Conservation (phyloP, 805 yeast genomes). For the Yarrowia keelungensis region DNA sequence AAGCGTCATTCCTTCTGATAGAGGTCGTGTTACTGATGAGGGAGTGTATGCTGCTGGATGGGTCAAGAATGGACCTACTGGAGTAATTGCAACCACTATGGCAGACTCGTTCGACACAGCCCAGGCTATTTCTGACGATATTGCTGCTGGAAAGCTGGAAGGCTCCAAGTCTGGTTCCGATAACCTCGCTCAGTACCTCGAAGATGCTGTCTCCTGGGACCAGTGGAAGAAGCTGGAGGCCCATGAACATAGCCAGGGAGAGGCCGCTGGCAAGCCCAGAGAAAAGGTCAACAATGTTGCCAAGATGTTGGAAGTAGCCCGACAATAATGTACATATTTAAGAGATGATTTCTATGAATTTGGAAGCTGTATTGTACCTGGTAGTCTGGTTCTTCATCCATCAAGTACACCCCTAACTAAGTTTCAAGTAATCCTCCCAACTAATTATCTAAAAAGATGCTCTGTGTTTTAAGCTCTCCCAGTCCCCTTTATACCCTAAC, state of each 20-base stretch:
- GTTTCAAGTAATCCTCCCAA: neutral
- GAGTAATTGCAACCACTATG: slow-evolving; percentile 92
- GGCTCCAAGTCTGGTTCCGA: slow-evolving; percentile 49
- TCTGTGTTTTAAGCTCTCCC: neutral
- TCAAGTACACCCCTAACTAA: neutral
- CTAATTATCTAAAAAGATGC: neutral
- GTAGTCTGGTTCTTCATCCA: too few species aligned
- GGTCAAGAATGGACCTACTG: slow-evolving; percentile 85
- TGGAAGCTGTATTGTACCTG: too few species aligned
- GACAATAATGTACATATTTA: slow-evolving; percentile 1
- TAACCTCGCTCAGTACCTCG: slow-evolving; percentile 45
- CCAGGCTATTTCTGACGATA: slow-evolving; percentile 65
- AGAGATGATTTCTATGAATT: too few species aligned
- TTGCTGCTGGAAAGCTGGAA: slow-evolving; percentile 48
- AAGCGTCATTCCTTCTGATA: slow-evolving; percentile 57
- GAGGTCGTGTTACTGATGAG: slow-evolving; percentile 55
- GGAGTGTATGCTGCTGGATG: slow-evolving; percentile 88
- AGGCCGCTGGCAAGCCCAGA: slow-evolving; percentile 58
- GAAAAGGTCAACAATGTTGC: slow-evolving; percentile 60
- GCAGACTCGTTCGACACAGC: slow-evolving; percentile 81
- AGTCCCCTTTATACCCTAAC: slow-evolving; percentile 22
- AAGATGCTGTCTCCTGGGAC: slow-evolving; percentile 60
- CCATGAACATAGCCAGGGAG: slow-evolving; percentile 61
- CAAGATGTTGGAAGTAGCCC: slow-evolving; percentile 55
- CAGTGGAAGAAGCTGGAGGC: slow-evolving; percentile 69